These are phyloP conservation scores for Zelopaecilomyces penicillatus DNA, from an alignment of 2,329 filamentous ascomycete genomes.

Conservation along the genomic window DNA sequence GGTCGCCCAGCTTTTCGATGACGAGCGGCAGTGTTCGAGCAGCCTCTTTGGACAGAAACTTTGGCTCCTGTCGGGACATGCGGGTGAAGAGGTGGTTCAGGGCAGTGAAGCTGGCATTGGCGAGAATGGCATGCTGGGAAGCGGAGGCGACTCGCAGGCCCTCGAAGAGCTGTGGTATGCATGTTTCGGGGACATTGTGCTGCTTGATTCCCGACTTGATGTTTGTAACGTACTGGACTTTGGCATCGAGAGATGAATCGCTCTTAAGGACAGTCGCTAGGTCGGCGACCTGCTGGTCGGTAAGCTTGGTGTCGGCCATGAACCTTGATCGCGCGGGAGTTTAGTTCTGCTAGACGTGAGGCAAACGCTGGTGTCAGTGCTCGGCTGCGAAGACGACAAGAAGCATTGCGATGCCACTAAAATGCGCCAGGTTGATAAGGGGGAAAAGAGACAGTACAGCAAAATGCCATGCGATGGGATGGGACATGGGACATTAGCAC, in stretches of 20 bases:
- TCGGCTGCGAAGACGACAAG: too few relatives aligned
- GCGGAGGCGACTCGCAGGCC: slow-evolving; percentile 66
- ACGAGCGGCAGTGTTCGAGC: slow-evolving; percentile 65
- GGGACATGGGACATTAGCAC: too few relatives aligned
- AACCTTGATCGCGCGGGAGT: slow-evolving; percentile 10
- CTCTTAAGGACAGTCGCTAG: slow-evolving; percentile 45
- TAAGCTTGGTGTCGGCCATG: slow-evolving; percentile 49
- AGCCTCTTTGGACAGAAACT: slow-evolving; percentile 61
- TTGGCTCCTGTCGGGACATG: slow-evolving; percentile 75
- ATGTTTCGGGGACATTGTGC: slow-evolving; percentile 72
- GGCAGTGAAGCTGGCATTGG: slow-evolving; percentile 77
- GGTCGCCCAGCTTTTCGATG: slow-evolving; percentile 78
- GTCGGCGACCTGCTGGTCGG: slow-evolving; percentile 49
- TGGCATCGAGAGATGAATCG: slow-evolving; percentile 59
- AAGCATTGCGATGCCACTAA: too few relatives aligned
- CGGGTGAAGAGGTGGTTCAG: slow-evolving; percentile 83
- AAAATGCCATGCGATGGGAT: too few relatives aligned
- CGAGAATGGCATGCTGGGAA: slow-evolving; percentile 68
- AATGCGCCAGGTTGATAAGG: too few relatives aligned
- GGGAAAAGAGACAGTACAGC: too few relatives aligned
- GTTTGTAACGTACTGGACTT: slow-evolving; percentile 61
- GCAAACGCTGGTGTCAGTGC: neutral
- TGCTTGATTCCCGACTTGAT: slow-evolving; percentile 90
- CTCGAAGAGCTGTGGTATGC: slow-evolving; percentile 69
- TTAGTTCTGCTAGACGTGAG: slow-evolving; percentile 5